Evolutionary conservation across 1,139 yeast genomes (phyloP).

Genomic region (Eremothecium cymbalariae): DNA sequence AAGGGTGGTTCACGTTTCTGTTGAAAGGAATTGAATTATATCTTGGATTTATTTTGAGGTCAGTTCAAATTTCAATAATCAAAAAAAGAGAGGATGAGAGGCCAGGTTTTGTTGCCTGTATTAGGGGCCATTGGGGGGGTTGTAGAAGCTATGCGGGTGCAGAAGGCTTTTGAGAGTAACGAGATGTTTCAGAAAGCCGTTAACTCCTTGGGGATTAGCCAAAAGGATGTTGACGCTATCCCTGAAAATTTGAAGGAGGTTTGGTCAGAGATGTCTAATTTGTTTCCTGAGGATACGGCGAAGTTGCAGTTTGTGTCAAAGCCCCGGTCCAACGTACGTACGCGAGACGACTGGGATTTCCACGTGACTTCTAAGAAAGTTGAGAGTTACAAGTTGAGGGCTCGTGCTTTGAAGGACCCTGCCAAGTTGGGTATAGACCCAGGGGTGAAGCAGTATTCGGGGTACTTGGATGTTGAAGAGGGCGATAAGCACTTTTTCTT

Average conservation of each 20-base stretch:
- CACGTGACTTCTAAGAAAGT: constrained; percentile 25
- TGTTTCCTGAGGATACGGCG: constrained; percentile 47
- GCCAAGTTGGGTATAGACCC: constrained; percentile 62
- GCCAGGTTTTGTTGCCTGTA: constrained; percentile 6
- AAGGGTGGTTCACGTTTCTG: too few species aligned
- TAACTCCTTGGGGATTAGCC: constrained; percentile 40
- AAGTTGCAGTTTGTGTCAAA: constrained; percentile 42
- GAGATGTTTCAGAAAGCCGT: constrained; percentile 32
- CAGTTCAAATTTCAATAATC: too few species aligned
- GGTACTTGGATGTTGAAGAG: constrained; percentile 77
- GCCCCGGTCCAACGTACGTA: constrained; percentile 35
- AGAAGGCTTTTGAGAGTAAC: constrained; percentile 8
- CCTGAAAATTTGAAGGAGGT: constrained; percentile 42
- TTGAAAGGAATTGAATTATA: too few species aligned
- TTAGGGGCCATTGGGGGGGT: constrained; percentile 5
- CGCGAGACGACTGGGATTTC: constrained; percentile 40
- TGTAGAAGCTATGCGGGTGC: constrained; percentile 10
- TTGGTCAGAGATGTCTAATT: constrained; percentile 55
- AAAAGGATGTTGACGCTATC: constrained; percentile 34
- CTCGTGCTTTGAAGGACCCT: constrained; percentile 44
- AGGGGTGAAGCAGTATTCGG: constrained; percentile 70
- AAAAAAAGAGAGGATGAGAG: too few species aligned
- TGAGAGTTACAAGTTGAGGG: constrained; percentile 54
- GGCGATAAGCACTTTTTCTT: constrained; percentile 78
- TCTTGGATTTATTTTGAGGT: too few species aligned